Evolutionary conservation across 441 rosid species (phyloP).

Genomic region (Iberis amara): DNA sequence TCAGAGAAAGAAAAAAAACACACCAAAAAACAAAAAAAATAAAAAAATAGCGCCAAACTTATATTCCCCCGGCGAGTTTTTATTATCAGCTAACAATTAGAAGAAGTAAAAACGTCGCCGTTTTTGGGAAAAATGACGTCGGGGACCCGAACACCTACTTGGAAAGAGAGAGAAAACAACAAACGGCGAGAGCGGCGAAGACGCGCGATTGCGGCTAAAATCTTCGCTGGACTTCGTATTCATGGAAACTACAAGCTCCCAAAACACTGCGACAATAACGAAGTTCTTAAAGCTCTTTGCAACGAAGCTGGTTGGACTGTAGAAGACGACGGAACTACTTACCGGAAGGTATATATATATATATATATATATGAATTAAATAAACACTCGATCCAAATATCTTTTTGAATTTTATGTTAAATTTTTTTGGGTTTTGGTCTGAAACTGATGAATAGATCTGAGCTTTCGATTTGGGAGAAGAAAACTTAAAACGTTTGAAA

Average conservation of each 20-base stretch:
- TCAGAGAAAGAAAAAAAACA: background rate
- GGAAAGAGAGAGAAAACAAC: conserved; percentile 77
- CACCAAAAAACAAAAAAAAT: too few species aligned
- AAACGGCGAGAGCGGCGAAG: conserved; percentile 61
- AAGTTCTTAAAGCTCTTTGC: conserved; percentile 62
- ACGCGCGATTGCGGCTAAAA: conserved; percentile 67
- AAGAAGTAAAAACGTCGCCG: conserved; percentile 3
- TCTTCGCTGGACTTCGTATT: conserved; percentile 54
- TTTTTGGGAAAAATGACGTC: conserved; percentile 39
- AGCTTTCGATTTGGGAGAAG: background rate
- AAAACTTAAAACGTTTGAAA: background rate
- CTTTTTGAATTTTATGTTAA: too few species aligned
- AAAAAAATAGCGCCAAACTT: conserved; percentile 20
- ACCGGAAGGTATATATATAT: conserved; percentile 46
- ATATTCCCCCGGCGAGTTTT: conserved; percentile 32
- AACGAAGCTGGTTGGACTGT: conserved; percentile 69
- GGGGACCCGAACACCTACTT: conserved; percentile 59
- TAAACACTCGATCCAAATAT: background rate
- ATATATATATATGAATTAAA: too few species aligned
- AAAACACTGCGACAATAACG: conserved; percentile 71
- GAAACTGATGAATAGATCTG: conserved; percentile 25
- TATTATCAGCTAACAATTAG: background rate
- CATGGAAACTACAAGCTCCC: conserved; percentile 66
- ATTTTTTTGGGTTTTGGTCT: too few species aligned
- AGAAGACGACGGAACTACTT: conserved; percentile 67